Evolutionary conservation across 108 stramenopile genomes (phyloP).

Genomic region (Pelagomonas calceolata): DNA sequence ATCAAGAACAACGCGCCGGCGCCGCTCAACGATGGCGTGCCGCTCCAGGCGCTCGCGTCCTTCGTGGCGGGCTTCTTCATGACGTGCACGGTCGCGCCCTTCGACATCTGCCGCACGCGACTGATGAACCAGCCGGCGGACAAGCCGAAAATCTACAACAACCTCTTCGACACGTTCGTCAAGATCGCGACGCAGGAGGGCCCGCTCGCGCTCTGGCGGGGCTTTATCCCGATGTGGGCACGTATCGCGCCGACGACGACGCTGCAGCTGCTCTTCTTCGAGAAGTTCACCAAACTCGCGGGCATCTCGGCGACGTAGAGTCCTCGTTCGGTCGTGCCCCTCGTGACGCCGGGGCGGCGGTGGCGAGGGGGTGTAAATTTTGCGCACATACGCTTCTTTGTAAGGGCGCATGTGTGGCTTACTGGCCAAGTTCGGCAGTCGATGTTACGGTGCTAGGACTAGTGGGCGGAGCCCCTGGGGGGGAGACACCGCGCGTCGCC

Average conservation of each 20-base stretch:
- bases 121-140: slow-evolving; percentile 85
- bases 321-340: too few relatives aligned
- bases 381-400: too few relatives aligned
- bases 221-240: slow-evolving; percentile 84
- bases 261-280: slow-evolving; percentile 75
- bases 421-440: too few relatives aligned
- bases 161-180: slow-evolving; percentile 66
- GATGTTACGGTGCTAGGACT: too few relatives aligned
- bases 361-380: too few relatives aligned
- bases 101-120: slow-evolving; percentile 75
- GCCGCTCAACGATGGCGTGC: slow-evolving; percentile 47
- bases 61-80: slow-evolving; percentile 83
- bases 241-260: slow-evolving; percentile 82
- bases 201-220: slow-evolving; percentile 66
- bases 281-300: too few relatives aligned
- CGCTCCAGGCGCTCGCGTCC: slow-evolving; percentile 58
- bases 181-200: slow-evolving; percentile 77
- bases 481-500: too few relatives aligned
- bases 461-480: too few relatives aligned
- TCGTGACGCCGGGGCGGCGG: too few relatives aligned
- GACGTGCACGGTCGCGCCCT: slow-evolving; percentile 75
- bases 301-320: too few relatives aligned
- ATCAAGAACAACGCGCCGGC: too few relatives aligned
- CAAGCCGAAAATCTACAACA: slow-evolving; percentile 63
- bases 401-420: too few relatives aligned